Conservation (phyloP, 1,284 basidiomycete genomes). For the Sphaerobolus stellatus region DNA sequence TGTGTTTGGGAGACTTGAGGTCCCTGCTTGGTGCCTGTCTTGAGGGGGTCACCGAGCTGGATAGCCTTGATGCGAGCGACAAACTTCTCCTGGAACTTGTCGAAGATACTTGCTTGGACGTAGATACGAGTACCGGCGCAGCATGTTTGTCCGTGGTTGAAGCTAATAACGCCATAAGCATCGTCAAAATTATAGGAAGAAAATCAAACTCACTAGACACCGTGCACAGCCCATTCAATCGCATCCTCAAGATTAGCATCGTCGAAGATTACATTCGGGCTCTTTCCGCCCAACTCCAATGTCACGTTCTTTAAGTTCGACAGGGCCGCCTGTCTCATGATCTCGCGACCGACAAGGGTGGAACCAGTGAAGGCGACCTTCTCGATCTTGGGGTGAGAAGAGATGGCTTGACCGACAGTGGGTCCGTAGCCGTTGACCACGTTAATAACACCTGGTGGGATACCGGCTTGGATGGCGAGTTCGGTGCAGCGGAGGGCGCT, state of each 20-base stretch:
- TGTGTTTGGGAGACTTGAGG: constrained; percentile 82
- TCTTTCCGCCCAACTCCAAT: constrained; percentile 92
- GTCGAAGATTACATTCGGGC: constrained; percentile 74
- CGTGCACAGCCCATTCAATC: constrained; percentile 78
- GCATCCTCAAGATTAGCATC: constrained; percentile 78
- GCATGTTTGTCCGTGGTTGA: constrained; percentile 84
- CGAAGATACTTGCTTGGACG: constrained; percentile 82
- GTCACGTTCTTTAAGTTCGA: constrained; percentile 88
- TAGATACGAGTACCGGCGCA: constrained; percentile 85
- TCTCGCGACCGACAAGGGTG: constrained; percentile 80
- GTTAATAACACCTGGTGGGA: constrained; percentile 75
- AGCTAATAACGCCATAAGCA: constrained; percentile 37
- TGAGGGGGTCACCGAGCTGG: constrained; percentile 83
- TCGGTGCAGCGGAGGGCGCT: constrained; percentile 62
- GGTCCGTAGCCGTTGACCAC: constrained; percentile 64
- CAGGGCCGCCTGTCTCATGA: constrained; percentile 81
- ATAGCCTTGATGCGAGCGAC: constrained; percentile 50
- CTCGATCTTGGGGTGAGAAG: constrained; percentile 35
- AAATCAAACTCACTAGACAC: constrained; percentile 61
- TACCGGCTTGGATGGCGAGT: constrained; percentile 54
- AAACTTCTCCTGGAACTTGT: constrained; percentile 69
- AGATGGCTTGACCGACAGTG: constrained; percentile 65
- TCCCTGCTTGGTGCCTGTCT: constrained; percentile 69
- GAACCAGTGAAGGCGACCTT: constrained; percentile 70
- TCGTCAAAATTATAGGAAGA: constrained; percentile 17